These are phyloP conservation scores for Taiwanofungus camphoratus DNA, from an alignment of 1,284 basidiomycete species.

Conservation along the genomic window DNA sequence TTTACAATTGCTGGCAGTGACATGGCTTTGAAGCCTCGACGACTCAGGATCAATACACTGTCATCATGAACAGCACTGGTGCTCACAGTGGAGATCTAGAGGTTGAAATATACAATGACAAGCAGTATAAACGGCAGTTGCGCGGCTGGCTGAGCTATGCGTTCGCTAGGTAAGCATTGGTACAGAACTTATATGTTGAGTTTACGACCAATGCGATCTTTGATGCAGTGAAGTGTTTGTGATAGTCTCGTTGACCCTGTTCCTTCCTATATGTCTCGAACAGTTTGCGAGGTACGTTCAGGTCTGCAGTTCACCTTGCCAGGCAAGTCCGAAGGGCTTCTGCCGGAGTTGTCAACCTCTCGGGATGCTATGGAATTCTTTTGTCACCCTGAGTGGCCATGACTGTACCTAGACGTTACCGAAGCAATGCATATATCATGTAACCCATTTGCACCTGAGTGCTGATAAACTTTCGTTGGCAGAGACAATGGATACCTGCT, in stretches of 20 bases:
- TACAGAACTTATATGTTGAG: too few species aligned
- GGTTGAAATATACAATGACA: constrained; percentile 1
- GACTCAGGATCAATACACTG: too few species aligned
- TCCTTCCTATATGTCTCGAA: constrained; percentile 76
- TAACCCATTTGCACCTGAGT: neutral
- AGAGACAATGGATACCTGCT: constrained; percentile 72
- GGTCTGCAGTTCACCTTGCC: too few species aligned
- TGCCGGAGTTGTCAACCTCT: neutral
- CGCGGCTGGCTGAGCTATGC: constrained; percentile 73
- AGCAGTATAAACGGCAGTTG: constrained; percentile 36
- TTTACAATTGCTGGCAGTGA: too few species aligned
- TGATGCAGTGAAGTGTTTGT: constrained; percentile 70
- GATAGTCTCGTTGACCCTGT: constrained; percentile 74
- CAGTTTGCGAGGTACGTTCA: constrained; percentile 57
- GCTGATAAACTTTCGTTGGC: neutral
- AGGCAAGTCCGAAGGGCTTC: too few species aligned
- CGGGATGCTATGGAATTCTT: too few species aligned
- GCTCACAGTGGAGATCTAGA: neutral
- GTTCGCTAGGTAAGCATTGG: constrained; percentile 54
- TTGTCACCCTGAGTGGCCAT: too few species aligned
- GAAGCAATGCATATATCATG: neutral
- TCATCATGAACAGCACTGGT: neutral
- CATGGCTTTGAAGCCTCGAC: too few species aligned
- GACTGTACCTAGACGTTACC: neutral
- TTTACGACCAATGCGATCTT: too few species aligned